Percentiles rank a stretch among this genome's conserved stretches.
Evolutionary conservation across 257 asterid species (phyloP).

Genomic region (Nicotiana undulata): DNA sequence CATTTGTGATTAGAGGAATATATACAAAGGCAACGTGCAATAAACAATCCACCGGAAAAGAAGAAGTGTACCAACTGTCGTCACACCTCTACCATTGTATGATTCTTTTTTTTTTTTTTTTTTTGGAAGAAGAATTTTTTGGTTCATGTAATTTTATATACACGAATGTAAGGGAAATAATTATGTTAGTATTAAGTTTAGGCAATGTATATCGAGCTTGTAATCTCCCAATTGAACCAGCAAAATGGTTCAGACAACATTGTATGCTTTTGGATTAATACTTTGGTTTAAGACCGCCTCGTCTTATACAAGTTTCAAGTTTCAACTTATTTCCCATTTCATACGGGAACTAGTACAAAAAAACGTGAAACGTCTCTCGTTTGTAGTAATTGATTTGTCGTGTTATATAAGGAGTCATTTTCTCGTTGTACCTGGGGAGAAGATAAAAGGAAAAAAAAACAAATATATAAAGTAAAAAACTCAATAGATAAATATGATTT

Average conservation of each 20-base stretch:
- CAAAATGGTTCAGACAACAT: conserved; percentile 12
- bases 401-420: too few species aligned
- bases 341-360: too few species aligned
- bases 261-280: conserved; percentile 15
- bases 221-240: neutral
- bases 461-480: too few species aligned
- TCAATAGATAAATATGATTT: too few species aligned
- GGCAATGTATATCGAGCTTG: conserved; percentile 7
- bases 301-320: neutral
- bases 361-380: too few species aligned
- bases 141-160: conserved; percentile 17
- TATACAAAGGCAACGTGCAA: neutral
- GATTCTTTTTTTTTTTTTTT: conserved; percentile 5
- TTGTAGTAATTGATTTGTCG: too few species aligned
- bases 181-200: conserved; percentile 9
- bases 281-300: neutral
- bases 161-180: neutral
- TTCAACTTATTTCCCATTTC: too few species aligned
- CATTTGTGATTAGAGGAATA: neutral
- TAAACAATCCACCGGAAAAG: conserved; percentile 4
- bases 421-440: too few species aligned
- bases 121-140: conserved; percentile 15
- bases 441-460: too few species aligned
- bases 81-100: neutral
- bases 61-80: neutral